Conservation (phyloP, 208 protist species). For the Novymonas esmeraldas region DNA sequence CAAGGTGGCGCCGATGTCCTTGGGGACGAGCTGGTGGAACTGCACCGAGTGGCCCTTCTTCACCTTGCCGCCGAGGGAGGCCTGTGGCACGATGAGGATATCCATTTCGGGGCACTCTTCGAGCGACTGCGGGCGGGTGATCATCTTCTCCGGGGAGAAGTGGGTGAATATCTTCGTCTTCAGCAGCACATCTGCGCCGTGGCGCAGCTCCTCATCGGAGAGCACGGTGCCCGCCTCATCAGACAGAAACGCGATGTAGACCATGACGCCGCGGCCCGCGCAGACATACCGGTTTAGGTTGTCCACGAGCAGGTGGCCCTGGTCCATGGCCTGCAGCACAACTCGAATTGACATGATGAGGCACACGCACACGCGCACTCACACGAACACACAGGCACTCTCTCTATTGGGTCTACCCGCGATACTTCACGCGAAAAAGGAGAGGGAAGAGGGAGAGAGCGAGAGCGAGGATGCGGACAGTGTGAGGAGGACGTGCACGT, state of each 20-base stretch:
- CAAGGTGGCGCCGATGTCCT: conserved; percentile 47
- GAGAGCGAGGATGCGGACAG: not conserved
- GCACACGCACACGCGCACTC: not conserved
- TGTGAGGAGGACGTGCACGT: too few relatives aligned
- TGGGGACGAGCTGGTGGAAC: conserved; percentile 79
- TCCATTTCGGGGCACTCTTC: conserved; percentile 56
- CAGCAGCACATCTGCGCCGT: conserved; percentile 56
- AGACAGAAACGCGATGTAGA: conserved; percentile 81
- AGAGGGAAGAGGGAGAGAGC: not conserved
- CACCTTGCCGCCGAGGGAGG: conserved; percentile 84
- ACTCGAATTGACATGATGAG: conserved; percentile 67
- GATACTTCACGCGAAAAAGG: not conserved
- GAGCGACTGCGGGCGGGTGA: conserved; percentile 49
- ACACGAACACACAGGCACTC: not conserved
- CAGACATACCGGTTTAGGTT: conserved; percentile 69
- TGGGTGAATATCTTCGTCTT: conserved; percentile 78
- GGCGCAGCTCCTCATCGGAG: conserved; percentile 50
- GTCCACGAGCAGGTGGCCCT: conserved; percentile 72
- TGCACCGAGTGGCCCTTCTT: conserved; percentile 81
- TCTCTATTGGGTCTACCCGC: not conserved
- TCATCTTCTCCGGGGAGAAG: conserved; percentile 52
- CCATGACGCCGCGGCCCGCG: conserved; percentile 59
- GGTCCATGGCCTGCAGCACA: conserved; percentile 76
- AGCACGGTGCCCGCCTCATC: conserved; percentile 14
- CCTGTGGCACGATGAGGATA: conserved; percentile 86